Base-by-base conservation (phyloP, 768 basidiomycete species). In the Pilatotrama ljubarskyi region DNA sequence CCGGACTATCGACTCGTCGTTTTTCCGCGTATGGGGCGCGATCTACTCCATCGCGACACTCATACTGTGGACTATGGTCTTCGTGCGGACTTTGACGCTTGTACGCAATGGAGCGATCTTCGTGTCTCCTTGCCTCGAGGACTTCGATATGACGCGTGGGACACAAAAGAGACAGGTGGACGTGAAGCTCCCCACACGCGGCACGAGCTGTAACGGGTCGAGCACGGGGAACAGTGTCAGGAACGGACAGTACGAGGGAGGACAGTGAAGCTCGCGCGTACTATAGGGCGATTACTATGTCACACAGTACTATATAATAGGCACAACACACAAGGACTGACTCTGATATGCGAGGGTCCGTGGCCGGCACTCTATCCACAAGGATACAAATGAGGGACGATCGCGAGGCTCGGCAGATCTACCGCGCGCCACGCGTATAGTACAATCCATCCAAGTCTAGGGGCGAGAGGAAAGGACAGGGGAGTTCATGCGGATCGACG, bases 1-100 rank as follows among this genome's bases (percentile, higher is more conserved):
- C 4, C 64, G 66, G 17, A 75, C 76, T 7, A 78, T 88, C 61
- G 78, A 84, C 51, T 84, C 84, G 1, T 29, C 58, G 5, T 82
- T 83, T 68, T 82, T 90, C 63, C 80, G 84, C 3, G 66, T 87
- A 13, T 80, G 77, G 70, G 87, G 87, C 15, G 73, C 84, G 1
- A 77, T 83, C 1, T 86, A 84, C 63, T 78, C 84, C 0, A 72
- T 74, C 11, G 73, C 68, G 9, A 83, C 83, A 2, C 65, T 88
- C 5, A 22, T 82, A 15, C 64, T 87, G 32, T 89, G 86, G 85
- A 37, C 76, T 3, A 76, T 67, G 10, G 77, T 87, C 22, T 77
- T 80, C 2, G 47, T 66, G 11, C 76, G 76, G 40, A 86, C 86
- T 5, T 8, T 76, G 10, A 50, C 66, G 8, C 61, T 72, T 47